A percentile compares a stretch with the other conserved stretches of the same genome.
Evolutionary conservation across 148 eudicot species (phyloP).

Genomic region (Rhododendron simsii): DNA sequence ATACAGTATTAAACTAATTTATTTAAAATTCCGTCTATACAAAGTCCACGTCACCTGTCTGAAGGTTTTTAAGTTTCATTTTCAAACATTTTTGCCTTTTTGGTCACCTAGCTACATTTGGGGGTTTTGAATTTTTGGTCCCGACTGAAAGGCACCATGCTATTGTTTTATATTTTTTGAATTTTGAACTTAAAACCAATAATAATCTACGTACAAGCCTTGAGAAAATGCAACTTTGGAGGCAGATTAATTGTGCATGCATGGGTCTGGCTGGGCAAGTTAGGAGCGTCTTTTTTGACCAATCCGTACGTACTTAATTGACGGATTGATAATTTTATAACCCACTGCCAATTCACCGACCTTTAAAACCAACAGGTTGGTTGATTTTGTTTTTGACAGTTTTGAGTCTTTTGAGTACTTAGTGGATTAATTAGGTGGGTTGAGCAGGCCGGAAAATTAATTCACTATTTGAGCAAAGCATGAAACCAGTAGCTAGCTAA

Average conservation of each 20-base stretch:
- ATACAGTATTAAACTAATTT: not conserved
- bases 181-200: not conserved
- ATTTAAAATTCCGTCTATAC: not conserved
- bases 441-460: not conserved
- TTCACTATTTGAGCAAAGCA: not conserved
- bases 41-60: not conserved
- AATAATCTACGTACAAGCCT: no score
- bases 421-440: no score
- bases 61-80: not conserved
- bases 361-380: not conserved
- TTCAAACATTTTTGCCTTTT: no score
- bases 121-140: not conserved
- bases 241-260: no score
- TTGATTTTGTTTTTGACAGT: no score
- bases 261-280: no score
- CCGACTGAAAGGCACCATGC: not conserved
- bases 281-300: no score
- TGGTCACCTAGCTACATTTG: not conserved
- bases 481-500: not conserved
- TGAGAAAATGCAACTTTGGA: no score
- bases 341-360: no score
- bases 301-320: no score
- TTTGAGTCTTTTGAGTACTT: no score
- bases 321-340: no score
- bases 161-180: not conserved